phyloP scores from a whole-genome alignment of 2,329 filamentous ascomycete genomes.

The Fusarium heterosporum region DNA sequence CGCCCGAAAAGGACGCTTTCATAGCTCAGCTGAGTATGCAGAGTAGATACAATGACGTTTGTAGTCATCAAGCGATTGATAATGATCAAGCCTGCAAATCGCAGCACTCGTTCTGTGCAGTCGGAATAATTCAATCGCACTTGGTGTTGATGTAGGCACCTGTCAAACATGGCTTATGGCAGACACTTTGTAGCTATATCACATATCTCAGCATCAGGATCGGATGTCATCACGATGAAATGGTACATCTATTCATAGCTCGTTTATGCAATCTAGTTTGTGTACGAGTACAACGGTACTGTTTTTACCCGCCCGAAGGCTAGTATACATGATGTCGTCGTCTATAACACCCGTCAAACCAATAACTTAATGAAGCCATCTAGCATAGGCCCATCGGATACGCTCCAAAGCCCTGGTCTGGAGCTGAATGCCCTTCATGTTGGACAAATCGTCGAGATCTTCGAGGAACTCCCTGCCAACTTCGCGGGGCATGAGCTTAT shows the following conservation, averaged over 20 bases:
- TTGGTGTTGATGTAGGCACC: neutral
- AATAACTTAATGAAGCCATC: conserved; percentile 65
- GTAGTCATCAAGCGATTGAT: neutral
- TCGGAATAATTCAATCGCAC: neutral
- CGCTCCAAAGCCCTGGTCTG: conserved; percentile 84
- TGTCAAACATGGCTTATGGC: neutral
- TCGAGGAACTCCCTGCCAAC: conserved; percentile 88
- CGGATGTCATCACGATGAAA: neutral
- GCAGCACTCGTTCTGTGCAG: neutral
- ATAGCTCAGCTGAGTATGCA: neutral
- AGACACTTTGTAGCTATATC: neutral
- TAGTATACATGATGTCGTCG: conserved; percentile 32
- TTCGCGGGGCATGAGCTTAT: conserved; percentile 74
- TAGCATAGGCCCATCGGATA: conserved; percentile 90
- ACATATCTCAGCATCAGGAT: neutral
- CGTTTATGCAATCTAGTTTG: conserved; percentile 37
- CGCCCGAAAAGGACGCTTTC: neutral
- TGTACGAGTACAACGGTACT: conserved; percentile 23
- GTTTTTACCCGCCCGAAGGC: conserved; percentile 22
- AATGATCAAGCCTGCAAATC: neutral
- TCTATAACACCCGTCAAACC: neutral
- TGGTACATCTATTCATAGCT: conserved; percentile 16
- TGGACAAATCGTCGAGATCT: conserved; percentile 86
- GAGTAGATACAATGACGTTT: neutral
- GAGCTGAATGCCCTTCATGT: conserved; percentile 81